A percentile compares a stretch with the other conserved stretches of the same genome.
These are phyloP conservation scores for Phytophthora nicotianae DNA, from an alignment of 352 stramenopile species.

Conservation along the genomic window DNA sequence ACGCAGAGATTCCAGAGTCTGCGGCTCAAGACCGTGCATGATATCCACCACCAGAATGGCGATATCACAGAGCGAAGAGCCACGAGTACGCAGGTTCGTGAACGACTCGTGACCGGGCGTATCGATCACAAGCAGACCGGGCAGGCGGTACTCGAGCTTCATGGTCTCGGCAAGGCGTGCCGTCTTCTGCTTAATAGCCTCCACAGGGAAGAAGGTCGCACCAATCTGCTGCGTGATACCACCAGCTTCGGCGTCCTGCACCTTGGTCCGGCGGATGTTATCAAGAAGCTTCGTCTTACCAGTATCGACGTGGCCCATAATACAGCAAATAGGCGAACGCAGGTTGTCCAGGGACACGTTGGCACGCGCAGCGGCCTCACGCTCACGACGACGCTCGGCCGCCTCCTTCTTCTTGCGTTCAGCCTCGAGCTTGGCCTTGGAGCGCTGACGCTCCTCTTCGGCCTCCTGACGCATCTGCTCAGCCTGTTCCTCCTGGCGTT, in stretches of 20 bases:
- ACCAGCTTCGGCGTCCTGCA: conserved; percentile 93
- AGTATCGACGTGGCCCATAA: conserved; percentile 99
- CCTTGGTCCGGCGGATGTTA: conserved; percentile 99
- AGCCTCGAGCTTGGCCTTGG: conserved; percentile 86
- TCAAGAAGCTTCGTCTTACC: conserved; percentile 99
- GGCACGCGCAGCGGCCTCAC: conserved; percentile 78
- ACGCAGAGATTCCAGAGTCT: conserved; percentile 99
- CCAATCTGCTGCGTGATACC: conserved; percentile 99
- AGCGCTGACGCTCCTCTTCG: conserved; percentile 70
- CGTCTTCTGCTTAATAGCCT: conserved; percentile 92
- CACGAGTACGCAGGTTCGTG: conserved; percentile 97
- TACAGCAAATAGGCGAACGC: conserved; percentile 98
- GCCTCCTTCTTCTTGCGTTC: conserved; percentile 86
- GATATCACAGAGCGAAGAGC: conserved; percentile 98
- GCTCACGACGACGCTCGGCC: conserved; percentile 65
- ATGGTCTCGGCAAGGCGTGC: conserved; percentile 74
- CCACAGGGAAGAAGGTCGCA: conserved; percentile 95
- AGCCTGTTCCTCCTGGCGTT: conserved; percentile 91
- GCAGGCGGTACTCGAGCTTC: conserved; percentile 90
- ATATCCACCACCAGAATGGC: conserved; percentile 99
- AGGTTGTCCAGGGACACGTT: conserved; percentile 94
- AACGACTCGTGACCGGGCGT: conserved; percentile 99
- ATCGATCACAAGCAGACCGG: conserved; percentile 97
- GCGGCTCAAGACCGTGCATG: conserved; percentile 99
- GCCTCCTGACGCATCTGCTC: conserved; percentile 68